phyloP scores from a whole-genome alignment of 73 alveolate species.

The Breviolum minutum region DNA sequence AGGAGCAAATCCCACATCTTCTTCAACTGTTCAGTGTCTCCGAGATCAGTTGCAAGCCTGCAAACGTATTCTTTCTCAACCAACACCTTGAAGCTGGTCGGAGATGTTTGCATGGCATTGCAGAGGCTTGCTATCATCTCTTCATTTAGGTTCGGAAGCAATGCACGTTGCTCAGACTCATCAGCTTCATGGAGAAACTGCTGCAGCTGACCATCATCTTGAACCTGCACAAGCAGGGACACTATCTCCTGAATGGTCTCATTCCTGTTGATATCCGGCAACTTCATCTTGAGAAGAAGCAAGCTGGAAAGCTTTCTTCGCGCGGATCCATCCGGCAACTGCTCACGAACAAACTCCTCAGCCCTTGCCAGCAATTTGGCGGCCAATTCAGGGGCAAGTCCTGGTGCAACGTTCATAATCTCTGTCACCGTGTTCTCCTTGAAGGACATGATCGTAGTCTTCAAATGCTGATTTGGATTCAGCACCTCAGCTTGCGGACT shows the following conservation, averaged over 20 bases:
- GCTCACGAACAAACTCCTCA: constrained; percentile 10
- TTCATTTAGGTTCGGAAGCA: not conserved
- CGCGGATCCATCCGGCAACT: not conserved
- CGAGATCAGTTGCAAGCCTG: too few relatives aligned
- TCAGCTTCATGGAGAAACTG: not conserved
- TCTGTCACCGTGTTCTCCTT: not conserved
- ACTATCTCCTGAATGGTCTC: not conserved
- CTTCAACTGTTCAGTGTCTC: too few relatives aligned
- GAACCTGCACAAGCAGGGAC: not conserved
- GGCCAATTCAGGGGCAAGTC: not conserved
- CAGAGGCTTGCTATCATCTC: not conserved
- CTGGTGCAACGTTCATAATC: too few relatives aligned
- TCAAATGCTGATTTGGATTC: not conserved
- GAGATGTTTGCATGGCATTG: too few relatives aligned
- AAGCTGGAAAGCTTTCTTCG: not conserved
- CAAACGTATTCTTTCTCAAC: too few relatives aligned
- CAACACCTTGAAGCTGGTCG: too few relatives aligned
- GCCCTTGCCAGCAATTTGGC: not conserved
- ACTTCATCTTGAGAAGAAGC: not conserved
- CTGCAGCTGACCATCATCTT: not conserved
- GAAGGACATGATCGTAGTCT: not conserved
- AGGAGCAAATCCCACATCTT: too few relatives aligned
- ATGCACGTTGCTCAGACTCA: not conserved
- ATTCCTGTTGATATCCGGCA: not conserved
- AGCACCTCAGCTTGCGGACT: not conserved